A percentile compares a stretch with the other conserved stretches of the same genome.
Conservation (phyloP, 805 yeast genomes). For the Cyberlindnera lachancei region DNA sequence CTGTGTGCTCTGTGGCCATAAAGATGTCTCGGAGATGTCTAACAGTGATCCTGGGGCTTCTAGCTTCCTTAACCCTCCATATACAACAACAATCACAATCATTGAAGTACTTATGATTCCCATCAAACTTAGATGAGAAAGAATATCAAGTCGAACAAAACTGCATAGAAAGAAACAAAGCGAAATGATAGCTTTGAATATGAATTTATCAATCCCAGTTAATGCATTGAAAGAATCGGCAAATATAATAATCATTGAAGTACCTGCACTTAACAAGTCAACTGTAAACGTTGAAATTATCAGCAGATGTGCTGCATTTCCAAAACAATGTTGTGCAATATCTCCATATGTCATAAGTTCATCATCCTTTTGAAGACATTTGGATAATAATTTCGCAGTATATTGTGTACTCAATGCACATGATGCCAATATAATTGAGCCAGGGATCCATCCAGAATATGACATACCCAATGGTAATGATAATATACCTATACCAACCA, state of each 20-base stretch:
- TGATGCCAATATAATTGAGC: slow-evolving; percentile 32
- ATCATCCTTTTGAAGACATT: slow-evolving; percentile 34
- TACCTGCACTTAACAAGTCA: slow-evolving; percentile 55
- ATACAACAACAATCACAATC: slow-evolving; percentile 36
- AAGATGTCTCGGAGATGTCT: slow-evolving; percentile 36
- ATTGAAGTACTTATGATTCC: slow-evolving; percentile 52
- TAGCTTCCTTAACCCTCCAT: slow-evolving; percentile 38
- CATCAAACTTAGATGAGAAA: slow-evolving; percentile 45
- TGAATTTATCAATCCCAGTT: slow-evolving; percentile 29
- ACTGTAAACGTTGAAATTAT: slow-evolving; percentile 44
- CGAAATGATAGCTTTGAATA: slow-evolving; percentile 37
- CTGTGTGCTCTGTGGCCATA: slow-evolving; percentile 30
- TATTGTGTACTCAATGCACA: slow-evolving; percentile 44
- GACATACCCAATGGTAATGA: slow-evolving; percentile 66
- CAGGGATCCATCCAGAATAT: slow-evolving; percentile 60
- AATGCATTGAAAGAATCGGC: slow-evolving; percentile 53
- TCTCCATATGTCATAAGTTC: slow-evolving; percentile 49
- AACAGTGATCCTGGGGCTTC: slow-evolving; percentile 48
- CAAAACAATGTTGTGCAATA: slow-evolving; percentile 45
- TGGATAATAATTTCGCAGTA: slow-evolving; percentile 49
- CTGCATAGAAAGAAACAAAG: slow-evolving; percentile 36
- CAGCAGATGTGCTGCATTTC: slow-evolving; percentile 33
- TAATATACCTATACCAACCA: slow-evolving; percentile 69
- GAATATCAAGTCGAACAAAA: slow-evolving; percentile 46
- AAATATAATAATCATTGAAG: slow-evolving; percentile 50